A percentile compares a stretch with the other conserved stretches of the same genome.
Conservation (phyloP, 2,329 filamentous ascomycete genomes). For the Ophiostoma australiae region DNA sequence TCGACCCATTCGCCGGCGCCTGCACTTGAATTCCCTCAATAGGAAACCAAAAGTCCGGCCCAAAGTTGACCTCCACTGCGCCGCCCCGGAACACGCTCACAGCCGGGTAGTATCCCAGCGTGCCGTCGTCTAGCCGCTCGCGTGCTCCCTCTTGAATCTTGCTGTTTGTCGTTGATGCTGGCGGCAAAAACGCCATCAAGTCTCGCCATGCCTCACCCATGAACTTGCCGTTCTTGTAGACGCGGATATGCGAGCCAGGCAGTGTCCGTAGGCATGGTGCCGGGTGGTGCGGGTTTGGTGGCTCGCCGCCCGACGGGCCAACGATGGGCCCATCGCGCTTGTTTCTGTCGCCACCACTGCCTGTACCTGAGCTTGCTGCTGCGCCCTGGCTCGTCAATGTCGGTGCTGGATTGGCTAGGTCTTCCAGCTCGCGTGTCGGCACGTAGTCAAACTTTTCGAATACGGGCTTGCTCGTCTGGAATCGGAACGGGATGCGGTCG, state of each 20-base stretch:
- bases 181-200: conserved; percentile 84
- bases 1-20: conserved; percentile 34
- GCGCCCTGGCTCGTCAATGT: conserved; percentile 34
- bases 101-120: conserved; percentile 92
- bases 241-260: conserved; percentile 76
- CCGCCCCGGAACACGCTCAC: conserved; percentile 89
- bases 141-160: conserved; percentile 68
- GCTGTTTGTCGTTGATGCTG: conserved; percentile 72
- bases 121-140: conserved; percentile 86
- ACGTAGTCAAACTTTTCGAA: conserved; percentile 92
- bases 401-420: conserved; percentile 67
- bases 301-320: conserved; percentile 38
- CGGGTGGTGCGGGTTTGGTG: conserved; percentile 67
- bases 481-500: conserved; percentile 89
- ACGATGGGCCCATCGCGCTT: conserved; percentile 30
- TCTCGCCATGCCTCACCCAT: conserved; percentile 86
- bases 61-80: conserved; percentile 89
- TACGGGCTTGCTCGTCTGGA: conserved; percentile 80
- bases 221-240: conserved; percentile 87
- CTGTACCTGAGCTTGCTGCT: conserved; percentile 25
- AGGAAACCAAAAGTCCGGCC: conserved; percentile 86
- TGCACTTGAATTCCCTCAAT: conserved; percentile 49
- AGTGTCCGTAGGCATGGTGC: conserved; percentile 75
- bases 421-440: conserved; percentile 80
- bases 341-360: conserved; percentile 20